A percentile compares a stretch with the other conserved stretches of the same genome.
Conservation (phyloP, 176 grass and related monocot genomes). For the Rhynchospora breviuscula region DNA sequence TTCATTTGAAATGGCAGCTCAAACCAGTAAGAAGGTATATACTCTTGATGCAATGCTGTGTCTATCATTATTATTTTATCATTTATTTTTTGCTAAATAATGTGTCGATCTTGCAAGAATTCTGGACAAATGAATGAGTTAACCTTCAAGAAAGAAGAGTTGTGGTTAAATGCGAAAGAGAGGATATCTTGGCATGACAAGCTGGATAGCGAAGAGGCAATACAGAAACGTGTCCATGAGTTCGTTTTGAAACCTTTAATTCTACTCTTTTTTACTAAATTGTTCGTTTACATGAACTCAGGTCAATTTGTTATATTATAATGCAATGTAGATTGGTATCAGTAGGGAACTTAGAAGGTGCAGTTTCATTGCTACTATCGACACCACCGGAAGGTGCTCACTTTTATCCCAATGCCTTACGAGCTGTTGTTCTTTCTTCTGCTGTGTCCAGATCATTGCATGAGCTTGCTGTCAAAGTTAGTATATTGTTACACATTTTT, state of each 20-base stretch:
- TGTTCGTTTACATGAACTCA: conserved; percentile 12
- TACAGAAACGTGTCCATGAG: conserved; percentile 98
- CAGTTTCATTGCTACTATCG: conserved; percentile 87
- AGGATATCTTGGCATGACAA: conserved; percentile 96
- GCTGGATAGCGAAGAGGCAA: conserved; percentile 87
- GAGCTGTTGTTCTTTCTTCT: conserved; percentile 93
- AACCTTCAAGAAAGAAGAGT: conserved; percentile 85
- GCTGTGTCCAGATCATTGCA: conserved; percentile 92
- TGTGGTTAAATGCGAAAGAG: conserved; percentile 88
- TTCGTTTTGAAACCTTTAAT: conserved; percentile 39
- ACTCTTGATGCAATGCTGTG: conserved; percentile 39
- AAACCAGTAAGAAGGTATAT: conserved; percentile 33
- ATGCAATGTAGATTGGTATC: conserved; percentile 64
- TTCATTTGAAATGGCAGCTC: conserved; percentile 53
- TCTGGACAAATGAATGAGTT: conserved; percentile 63
- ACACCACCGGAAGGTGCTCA: conserved; percentile 90
- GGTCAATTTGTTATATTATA: conserved; percentile 4
- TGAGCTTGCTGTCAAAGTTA: conserved; percentile 98
- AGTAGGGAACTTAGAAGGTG: conserved; percentile 88
- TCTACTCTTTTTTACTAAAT: background rate
- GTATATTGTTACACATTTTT: background rate
- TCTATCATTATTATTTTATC: conserved; percentile 22
- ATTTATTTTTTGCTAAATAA: background rate
- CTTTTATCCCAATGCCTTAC: conserved; percentile 95
- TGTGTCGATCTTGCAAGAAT: conserved; percentile 38